These are phyloP conservation scores for Kitagawia praeruptora DNA, from an alignment of 129 eudicot species.

Conservation along the genomic window DNA sequence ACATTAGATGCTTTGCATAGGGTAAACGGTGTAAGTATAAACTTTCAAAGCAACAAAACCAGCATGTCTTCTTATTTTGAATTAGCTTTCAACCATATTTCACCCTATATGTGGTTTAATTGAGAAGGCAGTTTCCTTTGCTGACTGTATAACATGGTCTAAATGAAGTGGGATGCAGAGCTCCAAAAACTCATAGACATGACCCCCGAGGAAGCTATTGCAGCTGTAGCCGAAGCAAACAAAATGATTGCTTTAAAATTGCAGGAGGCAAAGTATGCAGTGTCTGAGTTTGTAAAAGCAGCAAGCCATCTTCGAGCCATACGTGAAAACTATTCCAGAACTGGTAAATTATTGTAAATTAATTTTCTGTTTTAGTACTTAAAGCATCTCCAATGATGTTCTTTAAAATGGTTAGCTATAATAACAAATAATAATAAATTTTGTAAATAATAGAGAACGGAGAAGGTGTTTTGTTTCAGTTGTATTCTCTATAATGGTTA, in stretches of 20 bases:
- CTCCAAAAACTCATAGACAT: slow-evolving; percentile 58
- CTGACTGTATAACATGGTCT: not conserved
- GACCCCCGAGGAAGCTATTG: slow-evolving; percentile 61
- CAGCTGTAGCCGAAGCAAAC: slow-evolving; percentile 58
- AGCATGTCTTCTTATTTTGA: not conserved
- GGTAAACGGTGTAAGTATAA: not conserved
- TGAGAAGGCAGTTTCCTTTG: not conserved
- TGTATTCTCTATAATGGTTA: too few relatives aligned
- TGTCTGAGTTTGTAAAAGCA: slow-evolving; percentile 60
- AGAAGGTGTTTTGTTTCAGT: too few relatives aligned
- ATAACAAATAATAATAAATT: too few relatives aligned
- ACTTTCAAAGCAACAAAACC: not conserved
- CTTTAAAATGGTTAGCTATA: too few relatives aligned
- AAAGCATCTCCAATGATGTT: too few relatives aligned
- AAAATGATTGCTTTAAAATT: slow-evolving; percentile 65
- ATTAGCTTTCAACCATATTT: not conserved
- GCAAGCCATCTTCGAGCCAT: slow-evolving; percentile 55
- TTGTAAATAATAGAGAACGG: too few relatives aligned
- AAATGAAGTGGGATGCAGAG: slow-evolving; percentile 26
- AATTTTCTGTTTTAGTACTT: not conserved
- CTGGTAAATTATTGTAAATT: slow-evolving; percentile 61
- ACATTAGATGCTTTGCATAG: not conserved
- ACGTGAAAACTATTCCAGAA: slow-evolving; percentile 22
- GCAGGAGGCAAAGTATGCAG: slow-evolving; percentile 62
- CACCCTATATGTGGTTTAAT: not conserved